Conservation (phyloP, 805 yeast genomes). For the Candida coleopterorum region DNA sequence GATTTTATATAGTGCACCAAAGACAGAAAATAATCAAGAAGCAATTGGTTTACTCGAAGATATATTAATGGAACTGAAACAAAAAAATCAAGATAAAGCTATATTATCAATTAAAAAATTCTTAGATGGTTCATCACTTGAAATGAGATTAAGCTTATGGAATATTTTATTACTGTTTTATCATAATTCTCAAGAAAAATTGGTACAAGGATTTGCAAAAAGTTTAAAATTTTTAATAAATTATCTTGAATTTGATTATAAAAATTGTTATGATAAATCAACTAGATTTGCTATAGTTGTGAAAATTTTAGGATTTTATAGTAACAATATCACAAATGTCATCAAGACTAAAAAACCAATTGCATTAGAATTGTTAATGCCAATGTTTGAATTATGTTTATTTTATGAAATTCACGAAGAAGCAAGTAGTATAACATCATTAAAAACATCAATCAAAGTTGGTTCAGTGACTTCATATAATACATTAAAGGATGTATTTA, state of each 20-base stretch:
- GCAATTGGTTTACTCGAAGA: slow-evolving; percentile 41
- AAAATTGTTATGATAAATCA: slow-evolving; percentile 13
- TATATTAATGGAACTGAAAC: slow-evolving; percentile 31
- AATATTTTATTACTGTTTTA: slow-evolving; percentile 60
- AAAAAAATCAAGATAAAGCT: slow-evolving; percentile 14
- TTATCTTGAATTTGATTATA: slow-evolving; percentile 22
- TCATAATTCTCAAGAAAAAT: slow-evolving; percentile 23
- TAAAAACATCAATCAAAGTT: slow-evolving; percentile 37
- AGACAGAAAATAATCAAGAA: slow-evolving; percentile 25
- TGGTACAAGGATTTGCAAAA: slow-evolving; percentile 47
- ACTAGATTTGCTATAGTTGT: slow-evolving; percentile 42
- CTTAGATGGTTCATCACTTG: slow-evolving; percentile 57
- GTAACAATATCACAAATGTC: slow-evolving; percentile 42
- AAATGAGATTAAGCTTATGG: slow-evolving; percentile 72
- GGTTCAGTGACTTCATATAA: slow-evolving; percentile 41
- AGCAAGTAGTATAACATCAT: slow-evolving; percentile 32
- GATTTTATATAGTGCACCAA: slow-evolving; percentile 35
- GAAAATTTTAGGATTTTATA: slow-evolving; percentile 49
- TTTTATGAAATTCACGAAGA: slow-evolving; percentile 52
- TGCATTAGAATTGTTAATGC: slow-evolving; percentile 19
- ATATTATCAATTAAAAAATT: slow-evolving; percentile 54
- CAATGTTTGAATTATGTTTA: slow-evolving; percentile 41
- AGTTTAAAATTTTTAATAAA: slow-evolving; percentile 43
- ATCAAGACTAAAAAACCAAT: slow-evolving; percentile 13
- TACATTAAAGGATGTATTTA: slow-evolving; percentile 37